Evolutionary conservation across 257 asterid genomes (phyloP).

Genomic region (Cinchona pubescens): DNA sequence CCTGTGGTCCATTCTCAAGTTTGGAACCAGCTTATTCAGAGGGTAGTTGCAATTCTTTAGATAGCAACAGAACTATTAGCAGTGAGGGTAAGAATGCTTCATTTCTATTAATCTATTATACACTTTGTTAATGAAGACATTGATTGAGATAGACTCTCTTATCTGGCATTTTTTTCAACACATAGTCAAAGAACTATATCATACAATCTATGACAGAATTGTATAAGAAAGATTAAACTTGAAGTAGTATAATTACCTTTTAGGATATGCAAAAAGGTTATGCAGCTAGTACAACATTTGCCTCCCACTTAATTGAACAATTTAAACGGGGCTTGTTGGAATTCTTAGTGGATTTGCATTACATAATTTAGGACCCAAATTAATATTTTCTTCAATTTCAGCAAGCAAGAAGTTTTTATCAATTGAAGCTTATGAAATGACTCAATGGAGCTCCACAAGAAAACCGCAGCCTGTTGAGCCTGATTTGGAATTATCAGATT

Average conservation of each 20-base stretch:
- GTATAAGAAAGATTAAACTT: not conserved
- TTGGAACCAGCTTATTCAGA: conserved; percentile 59
- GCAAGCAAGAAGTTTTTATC: conserved; percentile 40
- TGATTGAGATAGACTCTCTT: not conserved
- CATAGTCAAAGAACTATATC: not conserved
- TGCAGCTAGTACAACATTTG: not conserved
- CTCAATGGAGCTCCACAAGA: conserved; percentile 43
- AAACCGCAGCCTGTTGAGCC: conserved; percentile 37
- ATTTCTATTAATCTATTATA: not conserved
- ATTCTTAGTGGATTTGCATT: not conserved
- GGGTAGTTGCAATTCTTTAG: conserved; percentile 54
- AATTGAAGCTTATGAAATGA: conserved; percentile 45
- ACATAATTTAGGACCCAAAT: conserved; percentile 1
- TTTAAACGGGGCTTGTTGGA: not conserved
- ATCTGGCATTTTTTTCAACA: not conserved
- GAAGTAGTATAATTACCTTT: not conserved
- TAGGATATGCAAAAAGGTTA: not conserved
- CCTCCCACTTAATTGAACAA: not conserved
- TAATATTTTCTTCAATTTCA: conserved; percentile 30
- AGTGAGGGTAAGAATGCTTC: conserved; percentile 44
- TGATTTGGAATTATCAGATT: conserved; percentile 65
- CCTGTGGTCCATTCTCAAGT: conserved; percentile 46
- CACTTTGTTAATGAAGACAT: not conserved
- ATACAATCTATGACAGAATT: not conserved
- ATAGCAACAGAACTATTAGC: conserved; percentile 43